These are phyloP conservation scores for Polygonum aviculare DNA, from an alignment of 148 eudicot species.

Conservation along the genomic window DNA sequence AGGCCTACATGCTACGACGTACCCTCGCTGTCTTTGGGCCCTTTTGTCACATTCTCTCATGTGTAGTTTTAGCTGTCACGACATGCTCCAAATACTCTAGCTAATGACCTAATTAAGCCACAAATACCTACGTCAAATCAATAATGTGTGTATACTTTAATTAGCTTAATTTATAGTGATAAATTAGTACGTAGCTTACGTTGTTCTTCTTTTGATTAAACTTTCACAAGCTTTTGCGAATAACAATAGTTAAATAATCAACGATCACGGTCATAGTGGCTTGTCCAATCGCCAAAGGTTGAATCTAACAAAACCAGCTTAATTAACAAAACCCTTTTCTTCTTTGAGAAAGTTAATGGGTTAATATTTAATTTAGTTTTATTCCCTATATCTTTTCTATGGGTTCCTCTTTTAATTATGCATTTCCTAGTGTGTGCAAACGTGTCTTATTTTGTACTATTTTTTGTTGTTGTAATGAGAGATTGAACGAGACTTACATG, in stretches of 20 bases:
- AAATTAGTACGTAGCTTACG: not conserved
- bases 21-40: not conserved
- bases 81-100: not conserved
- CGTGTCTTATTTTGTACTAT: not conserved
- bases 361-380: not conserved
- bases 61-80: conserved; percentile 7
- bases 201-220: not conserved
- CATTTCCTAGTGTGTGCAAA: not conserved
- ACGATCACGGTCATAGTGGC: not conserved
- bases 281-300: conserved; percentile 11
- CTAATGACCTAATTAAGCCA: not conserved
- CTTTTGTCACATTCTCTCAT: conserved; percentile 1
- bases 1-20: not conserved
- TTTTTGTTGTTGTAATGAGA: no score
- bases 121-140: not conserved
- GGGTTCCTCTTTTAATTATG: not conserved
- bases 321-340: not conserved
- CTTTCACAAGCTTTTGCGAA: not conserved
- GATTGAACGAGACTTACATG: no score
- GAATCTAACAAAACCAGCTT: not conserved
- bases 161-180: not conserved
- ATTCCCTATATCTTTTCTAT: not conserved
- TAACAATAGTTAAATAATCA: not conserved
- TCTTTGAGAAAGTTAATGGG: not conserved
- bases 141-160: not conserved